Conservation (phyloP, 2,329 filamentous ascomycete genomes). For the Penicillium corylophilum region DNA sequence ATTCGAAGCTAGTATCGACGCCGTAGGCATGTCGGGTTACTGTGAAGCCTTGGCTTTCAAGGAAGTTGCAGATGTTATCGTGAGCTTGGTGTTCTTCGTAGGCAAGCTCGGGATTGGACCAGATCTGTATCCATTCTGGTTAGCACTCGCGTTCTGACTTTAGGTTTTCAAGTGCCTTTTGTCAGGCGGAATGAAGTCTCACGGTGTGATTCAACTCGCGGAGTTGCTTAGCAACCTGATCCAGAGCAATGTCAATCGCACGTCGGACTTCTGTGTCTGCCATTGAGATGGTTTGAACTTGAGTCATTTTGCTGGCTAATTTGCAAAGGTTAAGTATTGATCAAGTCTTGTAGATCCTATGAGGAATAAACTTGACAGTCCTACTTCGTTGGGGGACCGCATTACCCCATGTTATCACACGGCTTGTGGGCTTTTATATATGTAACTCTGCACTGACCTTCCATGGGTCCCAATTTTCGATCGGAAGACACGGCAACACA, state of each 20-base stretch:
- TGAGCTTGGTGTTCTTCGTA: conserved; percentile 20
- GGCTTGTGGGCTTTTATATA: not conserved
- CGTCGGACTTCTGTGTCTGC: not conserved
- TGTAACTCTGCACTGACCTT: not conserved
- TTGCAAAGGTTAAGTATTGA: not conserved
- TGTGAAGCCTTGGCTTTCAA: conserved; percentile 11
- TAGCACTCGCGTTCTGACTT: not conserved
- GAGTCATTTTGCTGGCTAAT: not conserved
- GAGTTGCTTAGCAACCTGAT: not conserved
- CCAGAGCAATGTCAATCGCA: not conserved
- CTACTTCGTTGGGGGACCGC: too few relatives aligned
- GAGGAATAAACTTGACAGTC: too few relatives aligned
- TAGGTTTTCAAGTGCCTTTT: not conserved
- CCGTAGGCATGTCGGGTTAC: conserved; percentile 17
- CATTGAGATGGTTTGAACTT: not conserved
- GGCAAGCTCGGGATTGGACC: conserved; percentile 17
- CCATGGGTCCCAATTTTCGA: not conserved
- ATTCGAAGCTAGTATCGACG: conserved; percentile 8
- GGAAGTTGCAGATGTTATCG: conserved; percentile 13
- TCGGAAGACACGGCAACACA: not conserved
- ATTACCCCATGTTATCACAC: not conserved
- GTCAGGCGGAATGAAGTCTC: not conserved
- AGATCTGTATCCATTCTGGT: not conserved
- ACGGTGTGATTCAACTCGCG: conserved; percentile 1
- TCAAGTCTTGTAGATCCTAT: too few relatives aligned